Evolutionary conservation across 2,329 filamentous ascomycete species (phyloP), one percentile per base, ranked within the genome.

Genomic region (Aspergillus pseudoviridinutans): DNA sequence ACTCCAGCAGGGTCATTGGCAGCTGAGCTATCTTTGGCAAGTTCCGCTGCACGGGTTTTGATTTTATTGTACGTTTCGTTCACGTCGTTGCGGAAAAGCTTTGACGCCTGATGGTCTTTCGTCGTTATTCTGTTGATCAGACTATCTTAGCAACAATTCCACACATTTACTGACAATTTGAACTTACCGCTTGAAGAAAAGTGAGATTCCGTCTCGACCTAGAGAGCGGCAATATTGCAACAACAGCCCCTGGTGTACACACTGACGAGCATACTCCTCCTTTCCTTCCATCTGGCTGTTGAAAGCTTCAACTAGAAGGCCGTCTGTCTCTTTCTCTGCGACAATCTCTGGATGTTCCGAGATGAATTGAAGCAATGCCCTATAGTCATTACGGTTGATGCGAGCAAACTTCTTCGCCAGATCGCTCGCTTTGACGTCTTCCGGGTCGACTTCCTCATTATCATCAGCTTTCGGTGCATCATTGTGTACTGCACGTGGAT

Each of bases 181-280:
- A 12, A 68, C 71, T 50, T 72, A 79, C 79, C 93, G 89, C 78
- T 94, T 96, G 84, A 99, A 99, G 81, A 99, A 99, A 29, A 97
- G 78, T 5, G 86, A 84, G 8, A 97, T 92, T 24, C 93, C 93
- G 67, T 97, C 91, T 63, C 85, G 86, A 60, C 93, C 92, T 6
- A 99, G 82, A 46, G 91, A 88, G 9, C 93, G 86, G 77, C 94
- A 99, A 79, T 99, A 99, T 74, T 99, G 94, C 44, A 99, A 79
- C 12, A 99, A 81, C 17, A 97, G 81, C 3, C 89, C 93, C 73
- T 97, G 92, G 76, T 99, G 94, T 24, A 99, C 92, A 75, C 88
- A 97, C 72, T 93, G 90, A 50, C 87, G 85, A 3, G 91, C 87
- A 64, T 88, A 85, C n/a, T 90, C 88, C 55, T 88, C 85, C 63